Base-by-base conservation (phyloP, 768 basidiomycete species). In the Lactarius sp. region DNA sequence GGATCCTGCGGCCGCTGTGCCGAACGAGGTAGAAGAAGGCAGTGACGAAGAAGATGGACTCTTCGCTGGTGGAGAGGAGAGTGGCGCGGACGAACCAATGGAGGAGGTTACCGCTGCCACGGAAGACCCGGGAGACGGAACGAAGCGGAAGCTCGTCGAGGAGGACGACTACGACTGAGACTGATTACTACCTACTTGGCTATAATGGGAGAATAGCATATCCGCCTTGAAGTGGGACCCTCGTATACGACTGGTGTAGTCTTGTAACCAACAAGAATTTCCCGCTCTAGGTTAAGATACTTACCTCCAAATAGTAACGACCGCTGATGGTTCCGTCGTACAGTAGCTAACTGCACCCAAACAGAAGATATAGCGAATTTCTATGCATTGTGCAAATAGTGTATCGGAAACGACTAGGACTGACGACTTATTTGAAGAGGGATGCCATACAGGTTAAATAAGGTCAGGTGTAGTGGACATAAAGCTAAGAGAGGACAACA, bases 121-220 rank as follows among this genome's bases (percentile, higher is more conserved):
- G 7, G 68, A 68, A 41, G 60, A 59, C 42, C 64, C 66, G 2
- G 75, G 79, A 12, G 86, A 86, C 63, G 90, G 87, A 27, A 77
- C 84, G 55, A 91, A 90, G 72, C 80, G 91, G 46, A 91, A 92
- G 73, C 75, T 92, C 53, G 86, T 91, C 2, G 91, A 93, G 71
- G 91, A 92, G 69, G 90, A 93, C 66, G 91, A 93, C 70, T 93
- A 93, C 66, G 90, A 92, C 72, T 90, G 76, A 72, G 52, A 33
- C 20, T 14, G 4, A 10, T 41, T 33, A 10, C 57, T 53, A 47
- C 31, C n/a, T 47, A 58, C 42, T 13, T 53, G 27, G 42, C 20
- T 42, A 41, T 27, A 27, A 27, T 27, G 22, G 22, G 9, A 27
- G 27, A 27, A 27, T 27, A 27, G 1, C 27, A 27, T 27, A 27